A percentile compares a stretch with the other conserved stretches of the same genome.
Evolutionary conservation across 495 filamentous ascomycete species (phyloP).

Genomic region (Trichoderma erinaceum): DNA sequence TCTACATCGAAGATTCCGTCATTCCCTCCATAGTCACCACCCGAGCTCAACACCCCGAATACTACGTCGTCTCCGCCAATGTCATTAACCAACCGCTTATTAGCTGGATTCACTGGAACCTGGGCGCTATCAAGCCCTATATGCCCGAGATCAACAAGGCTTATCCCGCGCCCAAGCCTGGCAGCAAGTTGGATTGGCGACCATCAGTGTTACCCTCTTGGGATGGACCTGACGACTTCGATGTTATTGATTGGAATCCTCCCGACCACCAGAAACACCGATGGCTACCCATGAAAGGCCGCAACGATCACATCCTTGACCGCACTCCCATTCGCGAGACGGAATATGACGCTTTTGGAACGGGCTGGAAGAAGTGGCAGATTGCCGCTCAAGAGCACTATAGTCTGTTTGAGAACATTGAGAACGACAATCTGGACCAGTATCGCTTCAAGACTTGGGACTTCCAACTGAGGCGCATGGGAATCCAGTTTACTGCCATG

Average conservation of each 20-base stretch:
- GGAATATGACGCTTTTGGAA: neutral
- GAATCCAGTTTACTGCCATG: constrained; percentile 37
- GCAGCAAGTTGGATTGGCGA: constrained; percentile 1
- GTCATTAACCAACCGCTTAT: constrained; percentile 37
- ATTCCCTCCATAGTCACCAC: constrained; percentile 43
- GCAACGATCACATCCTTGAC: constrained; percentile 16
- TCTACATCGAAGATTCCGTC: constrained; percentile 42
- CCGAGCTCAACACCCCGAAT: constrained; percentile 34
- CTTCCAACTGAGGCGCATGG: constrained; percentile 32
- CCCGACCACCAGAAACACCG: constrained; percentile 30
- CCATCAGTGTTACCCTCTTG: constrained; percentile 1
- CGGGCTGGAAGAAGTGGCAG: constrained; percentile 30
- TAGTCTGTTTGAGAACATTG: constrained; percentile 42
- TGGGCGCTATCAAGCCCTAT: constrained; percentile 33
- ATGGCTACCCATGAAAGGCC: constrained; percentile 31
- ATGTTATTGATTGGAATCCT: constrained; percentile 1
- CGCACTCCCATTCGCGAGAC: constrained; percentile 28
- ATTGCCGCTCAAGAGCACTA: constrained; percentile 45
- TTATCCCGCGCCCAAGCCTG: constrained; percentile 3
- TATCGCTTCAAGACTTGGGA: constrained; percentile 45
- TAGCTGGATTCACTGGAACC: constrained; percentile 34
- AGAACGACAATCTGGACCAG: constrained; percentile 28
- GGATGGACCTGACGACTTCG: neutral
- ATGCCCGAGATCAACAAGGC: constrained; percentile 26
- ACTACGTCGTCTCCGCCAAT: constrained; percentile 41